A percentile compares a stretch with the other conserved stretches of the same genome.
These are phyloP conservation scores for Candida jianshihensis DNA, from an alignment of 805 yeast species.

Conservation along the genomic window DNA sequence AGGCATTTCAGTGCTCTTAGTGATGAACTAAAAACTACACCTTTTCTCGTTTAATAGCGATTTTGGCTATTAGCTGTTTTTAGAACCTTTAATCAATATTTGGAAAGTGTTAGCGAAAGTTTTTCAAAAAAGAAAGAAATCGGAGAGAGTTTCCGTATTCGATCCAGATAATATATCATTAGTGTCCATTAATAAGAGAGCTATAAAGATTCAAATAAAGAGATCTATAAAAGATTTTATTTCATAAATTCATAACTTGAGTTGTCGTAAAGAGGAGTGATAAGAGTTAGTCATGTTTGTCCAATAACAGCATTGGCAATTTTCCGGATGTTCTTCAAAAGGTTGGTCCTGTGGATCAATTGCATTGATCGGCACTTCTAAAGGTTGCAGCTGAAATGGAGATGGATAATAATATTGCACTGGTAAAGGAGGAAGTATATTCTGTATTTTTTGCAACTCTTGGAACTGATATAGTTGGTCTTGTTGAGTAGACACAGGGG, in stretches of 20 bases:
- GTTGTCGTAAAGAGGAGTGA: conserved; percentile 6
- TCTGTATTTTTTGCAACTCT: neutral
- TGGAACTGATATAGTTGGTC: neutral
- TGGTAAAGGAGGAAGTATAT: neutral
- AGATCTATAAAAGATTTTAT: neutral
- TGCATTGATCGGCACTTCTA: neutral
- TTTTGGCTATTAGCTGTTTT: too few species aligned
- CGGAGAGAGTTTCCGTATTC: too few species aligned
- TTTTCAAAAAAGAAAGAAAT: too few species aligned
- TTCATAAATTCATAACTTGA: neutral
- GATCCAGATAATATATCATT: too few species aligned
- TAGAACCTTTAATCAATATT: too few species aligned
- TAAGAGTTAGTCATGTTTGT: conserved; percentile 16
- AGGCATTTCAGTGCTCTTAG: too few species aligned
- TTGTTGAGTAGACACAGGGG: too few species aligned
- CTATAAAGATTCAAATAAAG: neutral
- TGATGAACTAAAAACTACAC: too few species aligned
- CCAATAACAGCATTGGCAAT: conserved; percentile 10
- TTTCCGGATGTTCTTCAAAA: conserved; percentile 4
- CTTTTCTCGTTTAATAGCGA: too few species aligned
- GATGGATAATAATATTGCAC: neutral
- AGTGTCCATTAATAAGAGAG: too few species aligned
- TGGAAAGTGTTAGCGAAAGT: too few species aligned
- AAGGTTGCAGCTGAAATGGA: neutral
- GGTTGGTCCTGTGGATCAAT: neutral